phyloP scores from a whole-genome alignment of 129 eudicot species.

The Arctium lappa region DNA sequence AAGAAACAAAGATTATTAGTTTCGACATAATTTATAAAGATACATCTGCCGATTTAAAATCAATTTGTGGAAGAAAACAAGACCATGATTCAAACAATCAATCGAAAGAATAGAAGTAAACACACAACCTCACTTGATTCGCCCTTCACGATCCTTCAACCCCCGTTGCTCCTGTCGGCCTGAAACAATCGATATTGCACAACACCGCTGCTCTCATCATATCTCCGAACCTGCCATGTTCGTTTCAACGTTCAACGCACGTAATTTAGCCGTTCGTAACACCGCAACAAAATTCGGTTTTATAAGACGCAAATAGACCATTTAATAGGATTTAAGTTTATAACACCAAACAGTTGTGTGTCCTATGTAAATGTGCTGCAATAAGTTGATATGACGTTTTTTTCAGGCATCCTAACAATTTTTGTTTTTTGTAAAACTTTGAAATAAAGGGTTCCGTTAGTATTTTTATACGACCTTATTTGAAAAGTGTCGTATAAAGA shows the following conservation, averaged over 20 bases:
- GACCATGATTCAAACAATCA: conserved; percentile 23
- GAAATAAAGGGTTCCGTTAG: background rate
- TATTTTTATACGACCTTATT: background rate
- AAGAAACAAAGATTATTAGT: conserved; percentile 24
- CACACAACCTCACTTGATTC: conserved; percentile 31
- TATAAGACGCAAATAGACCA: background rate
- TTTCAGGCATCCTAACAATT: background rate
- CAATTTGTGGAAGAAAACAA: conserved; percentile 14
- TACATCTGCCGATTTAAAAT: conserved; percentile 32
- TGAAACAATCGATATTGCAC: conserved; percentile 91
- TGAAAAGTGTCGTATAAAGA: background rate
- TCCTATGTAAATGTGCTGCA: background rate
- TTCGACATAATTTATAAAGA: conserved; percentile 28
- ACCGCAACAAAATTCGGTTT: background rate
- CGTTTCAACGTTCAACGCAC: conserved; percentile 32
- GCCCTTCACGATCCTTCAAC: conserved; percentile 47
- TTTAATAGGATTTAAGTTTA: background rate
- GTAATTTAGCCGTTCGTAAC: background rate
- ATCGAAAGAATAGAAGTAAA: conserved; percentile 16
- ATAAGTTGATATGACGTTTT: background rate
- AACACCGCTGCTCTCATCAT: conserved; percentile 88
- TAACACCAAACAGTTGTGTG: background rate
- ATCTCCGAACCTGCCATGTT: conserved; percentile 85
- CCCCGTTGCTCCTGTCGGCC: conserved; percentile 65
- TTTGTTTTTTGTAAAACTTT: too few species aligned